Conservation (phyloP, 139 green algal genomes). For the Micractinium sp. region DNA sequence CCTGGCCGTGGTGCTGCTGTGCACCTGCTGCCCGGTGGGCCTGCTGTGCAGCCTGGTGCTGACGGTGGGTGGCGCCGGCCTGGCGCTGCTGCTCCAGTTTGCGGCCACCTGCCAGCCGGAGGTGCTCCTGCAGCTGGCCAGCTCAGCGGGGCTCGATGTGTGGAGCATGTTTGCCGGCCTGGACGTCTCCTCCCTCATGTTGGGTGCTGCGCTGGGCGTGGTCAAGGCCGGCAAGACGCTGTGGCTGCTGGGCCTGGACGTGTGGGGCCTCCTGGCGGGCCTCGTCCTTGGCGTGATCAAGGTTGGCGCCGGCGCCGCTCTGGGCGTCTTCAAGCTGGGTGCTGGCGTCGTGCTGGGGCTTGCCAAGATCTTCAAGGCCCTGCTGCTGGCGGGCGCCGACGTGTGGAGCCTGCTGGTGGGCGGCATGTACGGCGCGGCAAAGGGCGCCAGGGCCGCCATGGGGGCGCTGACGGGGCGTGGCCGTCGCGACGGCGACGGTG, state of each 20-base stretch:
- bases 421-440: background rate
- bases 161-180: background rate
- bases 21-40: slow-evolving; percentile 15
- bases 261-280: background rate
- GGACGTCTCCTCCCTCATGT: background rate
- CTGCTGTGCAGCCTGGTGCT: slow-evolving; percentile 6
- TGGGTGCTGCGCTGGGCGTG: background rate
- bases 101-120: background rate
- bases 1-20: background rate
- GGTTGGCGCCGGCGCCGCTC: background rate
- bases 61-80: background rate
- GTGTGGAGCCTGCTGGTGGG: slow-evolving; percentile 3
- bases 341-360: background rate
- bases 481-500: background rate
- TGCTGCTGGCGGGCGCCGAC: background rate
- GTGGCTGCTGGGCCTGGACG: background rate
- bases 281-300: background rate
- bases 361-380: background rate
- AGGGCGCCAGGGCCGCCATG: background rate
- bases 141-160: background rate
- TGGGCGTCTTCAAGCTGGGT: background rate
- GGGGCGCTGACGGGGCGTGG: background rate
- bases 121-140: background rate
- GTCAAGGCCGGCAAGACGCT: slow-evolving; percentile 1
- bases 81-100: background rate